Conservation (phyloP, 768 basidiomycete genomes). For the Boletus huronensis region DNA sequence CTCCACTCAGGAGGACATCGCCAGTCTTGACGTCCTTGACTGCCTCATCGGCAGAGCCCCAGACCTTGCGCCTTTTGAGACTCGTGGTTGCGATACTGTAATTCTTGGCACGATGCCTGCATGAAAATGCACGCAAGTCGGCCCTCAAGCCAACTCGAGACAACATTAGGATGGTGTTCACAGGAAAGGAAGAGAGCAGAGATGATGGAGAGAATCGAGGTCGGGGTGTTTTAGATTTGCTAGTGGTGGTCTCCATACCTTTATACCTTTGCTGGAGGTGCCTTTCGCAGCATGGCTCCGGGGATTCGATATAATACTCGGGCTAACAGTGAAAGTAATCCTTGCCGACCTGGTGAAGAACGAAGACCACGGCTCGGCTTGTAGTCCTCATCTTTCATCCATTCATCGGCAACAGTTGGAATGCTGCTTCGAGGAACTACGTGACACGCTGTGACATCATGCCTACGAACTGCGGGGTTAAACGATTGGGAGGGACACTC, state of each 20-base stretch:
- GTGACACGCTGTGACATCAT: no score
- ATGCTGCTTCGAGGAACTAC: background rate
- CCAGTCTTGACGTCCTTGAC: conserved; percentile 80
- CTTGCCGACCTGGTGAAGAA: conserved; percentile 3
- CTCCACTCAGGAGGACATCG: conserved; percentile 72
- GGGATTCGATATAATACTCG: background rate
- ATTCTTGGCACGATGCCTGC: background rate
- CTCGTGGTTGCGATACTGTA: conserved; percentile 5
- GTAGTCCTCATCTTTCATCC: conserved; percentile 9
- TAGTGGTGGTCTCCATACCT: background rate
- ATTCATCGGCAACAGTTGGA: background rate
- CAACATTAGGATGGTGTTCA: conserved; percentile 4
- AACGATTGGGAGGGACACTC: background rate
- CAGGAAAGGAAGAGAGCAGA: background rate
- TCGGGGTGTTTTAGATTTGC: background rate
- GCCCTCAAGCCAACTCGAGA: conserved; percentile 5
- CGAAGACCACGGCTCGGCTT: background rate
- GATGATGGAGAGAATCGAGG: background rate
- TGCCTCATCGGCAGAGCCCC: conserved; percentile 74
- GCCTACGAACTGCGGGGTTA: background rate
- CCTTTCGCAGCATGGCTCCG: background rate
- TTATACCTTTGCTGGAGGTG: conserved; percentile 7
- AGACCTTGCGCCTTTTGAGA: conserved; percentile 53
- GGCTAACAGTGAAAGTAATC: background rate
- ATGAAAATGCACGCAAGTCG: conserved; percentile 3